Conservation (phyloP, 2,329 filamentous ascomycete species). For the Botryotinia globosa region DNA sequence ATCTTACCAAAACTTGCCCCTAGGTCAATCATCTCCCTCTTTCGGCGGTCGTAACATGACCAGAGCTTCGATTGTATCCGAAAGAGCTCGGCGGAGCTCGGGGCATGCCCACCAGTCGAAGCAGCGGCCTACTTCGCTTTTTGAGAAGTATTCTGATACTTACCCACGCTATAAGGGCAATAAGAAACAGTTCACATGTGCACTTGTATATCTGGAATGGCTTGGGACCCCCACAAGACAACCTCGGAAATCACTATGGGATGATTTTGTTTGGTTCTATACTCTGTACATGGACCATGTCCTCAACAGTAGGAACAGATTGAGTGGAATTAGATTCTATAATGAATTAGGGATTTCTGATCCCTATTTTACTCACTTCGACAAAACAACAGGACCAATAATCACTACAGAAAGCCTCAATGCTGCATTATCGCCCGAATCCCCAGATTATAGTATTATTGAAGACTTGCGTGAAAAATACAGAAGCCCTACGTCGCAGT, state of each 20-base stretch:
- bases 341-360: not conserved
- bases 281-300: slow-evolving; percentile 38
- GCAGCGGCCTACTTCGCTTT: slow-evolving; percentile 26
- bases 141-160: slow-evolving; percentile 41
- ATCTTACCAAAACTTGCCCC: not conserved
- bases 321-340: slow-evolving; percentile 11
- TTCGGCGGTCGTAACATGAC: not conserved
- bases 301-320: not conserved
- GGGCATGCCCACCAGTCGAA: not conserved
- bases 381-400: not conserved
- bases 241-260: slow-evolving; percentile 47
- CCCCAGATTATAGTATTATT: not conserved
- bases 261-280: slow-evolving; percentile 52
- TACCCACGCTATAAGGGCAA: slow-evolving; percentile 48
- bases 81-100: not conserved
- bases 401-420: slow-evolving; percentile 4
- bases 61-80: not conserved
- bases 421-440: not conserved
- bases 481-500: not conserved
- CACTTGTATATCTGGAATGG: slow-evolving; percentile 45
- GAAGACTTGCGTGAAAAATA: slow-evolving; percentile 1
- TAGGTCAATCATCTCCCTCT: not conserved
- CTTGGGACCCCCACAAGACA: slow-evolving; percentile 38
- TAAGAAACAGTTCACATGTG: slow-evolving; percentile 45
- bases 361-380: not conserved